These are phyloP conservation scores for Phaseolus lunatus DNA, from an alignment of 306 rosid genomes.

Conservation along the genomic window DNA sequence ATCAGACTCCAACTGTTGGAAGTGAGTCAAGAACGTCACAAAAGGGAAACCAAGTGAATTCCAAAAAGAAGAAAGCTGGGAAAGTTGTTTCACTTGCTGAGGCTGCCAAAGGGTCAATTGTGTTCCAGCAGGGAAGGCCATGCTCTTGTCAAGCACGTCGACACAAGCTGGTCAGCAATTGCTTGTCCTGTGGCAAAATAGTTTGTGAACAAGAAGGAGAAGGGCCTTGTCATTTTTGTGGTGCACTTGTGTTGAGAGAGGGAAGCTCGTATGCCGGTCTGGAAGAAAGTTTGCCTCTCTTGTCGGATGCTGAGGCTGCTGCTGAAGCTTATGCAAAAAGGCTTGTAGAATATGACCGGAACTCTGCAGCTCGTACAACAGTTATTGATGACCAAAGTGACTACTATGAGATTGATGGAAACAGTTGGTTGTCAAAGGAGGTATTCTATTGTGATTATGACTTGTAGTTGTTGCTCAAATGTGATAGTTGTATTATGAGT, in stretches of 20 bases:
- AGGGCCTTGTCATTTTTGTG: conserved; percentile 94
- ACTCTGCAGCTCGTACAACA: conserved; percentile 94
- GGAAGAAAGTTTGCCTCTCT: conserved; percentile 68
- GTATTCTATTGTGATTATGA: conserved; percentile 48
- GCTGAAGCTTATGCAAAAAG: conserved; percentile 97
- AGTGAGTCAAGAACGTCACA: conserved; percentile 54
- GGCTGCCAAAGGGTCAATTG: conserved; percentile 91
- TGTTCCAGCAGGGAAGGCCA: conserved; percentile 91
- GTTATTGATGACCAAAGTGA: conserved; percentile 98
- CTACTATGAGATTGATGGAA: conserved; percentile 95
- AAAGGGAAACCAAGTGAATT: conserved; percentile 69
- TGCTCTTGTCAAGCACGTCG: conserved; percentile 91
- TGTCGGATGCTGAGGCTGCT: conserved; percentile 76
- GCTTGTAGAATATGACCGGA: conserved; percentile 87
- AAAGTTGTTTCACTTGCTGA: conserved; percentile 84
- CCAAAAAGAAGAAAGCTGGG: conserved; percentile 84
- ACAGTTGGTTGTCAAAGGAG: conserved; percentile 91
- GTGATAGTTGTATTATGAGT: not conserved
- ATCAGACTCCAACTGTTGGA: conserved; percentile 45
- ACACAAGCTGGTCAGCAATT: conserved; percentile 79
- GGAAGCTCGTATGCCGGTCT: conserved; percentile 92
- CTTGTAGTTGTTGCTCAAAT: conserved; percentile 1
- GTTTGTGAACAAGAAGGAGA: conserved; percentile 99
- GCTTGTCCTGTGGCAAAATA: conserved; percentile 94
- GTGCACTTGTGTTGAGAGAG: conserved; percentile 86